Conservation (phyloP, 345 rosid genomes). For the Ceriops decandra region DNA sequence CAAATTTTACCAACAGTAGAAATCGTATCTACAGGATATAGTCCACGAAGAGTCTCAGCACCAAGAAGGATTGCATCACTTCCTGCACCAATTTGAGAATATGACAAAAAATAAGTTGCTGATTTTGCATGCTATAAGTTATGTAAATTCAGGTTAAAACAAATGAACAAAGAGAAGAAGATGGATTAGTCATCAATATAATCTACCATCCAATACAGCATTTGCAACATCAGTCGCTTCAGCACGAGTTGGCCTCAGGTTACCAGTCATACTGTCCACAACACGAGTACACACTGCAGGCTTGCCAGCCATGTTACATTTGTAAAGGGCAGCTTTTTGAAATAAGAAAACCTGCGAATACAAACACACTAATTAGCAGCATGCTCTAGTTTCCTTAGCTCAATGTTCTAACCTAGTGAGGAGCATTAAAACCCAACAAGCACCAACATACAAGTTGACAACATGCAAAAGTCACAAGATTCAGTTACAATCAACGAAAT, state of each 20-base stretch:
- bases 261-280: constrained; percentile 96
- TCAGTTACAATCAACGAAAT: too few relatives aligned
- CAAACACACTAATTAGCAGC: constrained; percentile 17
- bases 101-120: background rate
- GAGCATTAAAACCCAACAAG: background rate
- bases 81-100: constrained; percentile 42
- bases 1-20: constrained; percentile 89
- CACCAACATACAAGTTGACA: background rate
- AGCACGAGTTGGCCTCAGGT: constrained; percentile 94
- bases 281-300: constrained; percentile 97
- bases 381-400: background rate
- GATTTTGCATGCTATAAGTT: background rate
- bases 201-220: constrained; percentile 90
- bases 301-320: constrained; percentile 98
- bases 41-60: constrained; percentile 92
- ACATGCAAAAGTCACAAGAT: too few relatives aligned
- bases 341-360: constrained; percentile 77
- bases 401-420: background rate
- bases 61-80: constrained; percentile 99
- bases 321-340: constrained; percentile 91
- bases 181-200: background rate
- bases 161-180: background rate
- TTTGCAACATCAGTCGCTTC: constrained; percentile 99
- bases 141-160: background rate
- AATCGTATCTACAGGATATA: constrained; percentile 88